Conservation (phyloP, 257 asterid genomes). For the Lithospermum erythrorhizon region DNA sequence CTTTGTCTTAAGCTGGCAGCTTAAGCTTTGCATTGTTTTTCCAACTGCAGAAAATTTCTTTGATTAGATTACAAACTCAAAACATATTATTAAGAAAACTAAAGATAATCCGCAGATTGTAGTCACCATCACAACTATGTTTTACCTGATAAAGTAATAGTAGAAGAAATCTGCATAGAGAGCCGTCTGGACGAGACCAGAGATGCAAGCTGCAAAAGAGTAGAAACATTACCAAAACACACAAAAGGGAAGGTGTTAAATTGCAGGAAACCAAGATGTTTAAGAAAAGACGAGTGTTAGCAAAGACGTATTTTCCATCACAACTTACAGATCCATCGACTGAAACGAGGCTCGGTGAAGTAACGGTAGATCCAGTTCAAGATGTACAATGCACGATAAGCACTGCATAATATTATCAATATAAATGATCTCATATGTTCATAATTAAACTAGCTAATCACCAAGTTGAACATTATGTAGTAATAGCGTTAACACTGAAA, state of each 20-base stretch:
- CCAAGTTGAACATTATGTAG: neutral
- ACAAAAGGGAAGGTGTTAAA: neutral
- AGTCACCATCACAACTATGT: neutral
- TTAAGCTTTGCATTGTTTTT: slow-evolving; percentile 53
- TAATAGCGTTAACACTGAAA: neutral
- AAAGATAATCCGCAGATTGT: neutral
- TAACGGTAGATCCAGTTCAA: slow-evolving; percentile 93
- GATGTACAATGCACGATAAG: slow-evolving; percentile 83
- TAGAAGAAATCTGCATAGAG: slow-evolving; percentile 95
- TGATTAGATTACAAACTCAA: slow-evolving; percentile 3
- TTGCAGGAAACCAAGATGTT: neutral
- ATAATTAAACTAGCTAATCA: neutral
- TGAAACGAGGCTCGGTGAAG: slow-evolving; percentile 61
- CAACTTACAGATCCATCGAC: slow-evolving; percentile 78
- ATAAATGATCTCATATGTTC: neutral
- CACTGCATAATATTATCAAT: slow-evolving; percentile 30
- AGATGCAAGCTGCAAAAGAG: slow-evolving; percentile 48
- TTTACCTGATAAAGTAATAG: slow-evolving; percentile 82
- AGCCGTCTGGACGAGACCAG: slow-evolving; percentile 81
- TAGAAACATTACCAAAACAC: neutral
- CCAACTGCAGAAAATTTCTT: slow-evolving; percentile 47
- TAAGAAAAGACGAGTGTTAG: too few relatives aligned
- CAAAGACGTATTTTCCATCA: neutral
- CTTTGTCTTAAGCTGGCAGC: slow-evolving; percentile 57
- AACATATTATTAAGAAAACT: neutral